A percentile compares a stretch with the other conserved stretches of the same genome.
Evolutionary conservation across 2,329 filamentous ascomycete genomes (phyloP).

Genomic region (Colletotrichum simmondsii): DNA sequence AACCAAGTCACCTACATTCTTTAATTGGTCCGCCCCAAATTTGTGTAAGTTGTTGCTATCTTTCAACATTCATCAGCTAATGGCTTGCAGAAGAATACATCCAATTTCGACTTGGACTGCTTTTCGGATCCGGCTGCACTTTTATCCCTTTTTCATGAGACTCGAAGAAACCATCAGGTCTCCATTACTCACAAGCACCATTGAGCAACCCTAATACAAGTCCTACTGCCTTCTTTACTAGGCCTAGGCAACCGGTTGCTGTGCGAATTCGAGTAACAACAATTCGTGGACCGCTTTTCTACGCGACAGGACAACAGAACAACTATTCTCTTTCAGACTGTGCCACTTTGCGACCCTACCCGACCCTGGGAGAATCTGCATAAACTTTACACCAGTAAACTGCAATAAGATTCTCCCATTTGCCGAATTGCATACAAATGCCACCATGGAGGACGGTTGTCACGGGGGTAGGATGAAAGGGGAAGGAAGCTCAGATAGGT

Average conservation of each 20-base stretch:
- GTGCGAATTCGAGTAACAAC: not conserved
- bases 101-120: not conserved
- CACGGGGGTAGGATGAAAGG: not conserved
- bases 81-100: conserved; percentile 4
- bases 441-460: not conserved
- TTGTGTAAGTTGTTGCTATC: conserved; percentile 12
- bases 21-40: not conserved
- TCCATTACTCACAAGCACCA: not conserved
- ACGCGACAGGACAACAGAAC: not conserved
- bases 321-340: not conserved
- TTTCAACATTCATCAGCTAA: not conserved
- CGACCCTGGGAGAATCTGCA: not conserved
- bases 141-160: not conserved
- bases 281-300: not conserved
- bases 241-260: conserved; percentile 15
- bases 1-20: not conserved
- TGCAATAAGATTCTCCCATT: not conserved
- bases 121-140: conserved; percentile 8
- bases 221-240: not conserved
- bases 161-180: not conserved
- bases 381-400: not conserved
- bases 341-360: not conserved
- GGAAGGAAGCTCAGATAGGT: not conserved
- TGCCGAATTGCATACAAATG: not conserved
- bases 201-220: conserved; percentile 21